Percentiles rank a stretch among this genome's conserved stretches.
Evolutionary conservation across 208 protist species (phyloP).

Genomic region (Angomonas deanei): DNA sequence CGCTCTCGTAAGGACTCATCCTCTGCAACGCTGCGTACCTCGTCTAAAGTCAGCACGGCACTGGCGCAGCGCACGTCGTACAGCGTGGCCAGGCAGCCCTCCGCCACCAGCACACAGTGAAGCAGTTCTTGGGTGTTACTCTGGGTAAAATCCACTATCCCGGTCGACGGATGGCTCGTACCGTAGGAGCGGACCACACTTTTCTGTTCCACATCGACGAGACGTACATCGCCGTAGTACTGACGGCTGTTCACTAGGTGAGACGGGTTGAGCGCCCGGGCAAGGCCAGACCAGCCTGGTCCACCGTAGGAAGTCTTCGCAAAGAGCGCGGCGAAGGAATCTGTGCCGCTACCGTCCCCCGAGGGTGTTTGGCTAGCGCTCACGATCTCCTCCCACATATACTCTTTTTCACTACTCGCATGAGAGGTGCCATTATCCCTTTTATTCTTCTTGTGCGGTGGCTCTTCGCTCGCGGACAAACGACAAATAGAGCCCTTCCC

Average conservation of each 20-base stretch:
- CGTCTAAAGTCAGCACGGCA: conserved; percentile 29
- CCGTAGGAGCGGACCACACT: conserved; percentile 48
- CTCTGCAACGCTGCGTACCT: too few species aligned
- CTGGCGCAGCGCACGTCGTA: conserved; percentile 64
- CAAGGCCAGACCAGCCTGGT: conserved; percentile 50
- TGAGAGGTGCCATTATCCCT: too few species aligned
- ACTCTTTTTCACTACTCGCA: too few species aligned
- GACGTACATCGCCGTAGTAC: conserved; percentile 58
- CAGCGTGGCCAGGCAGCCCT: conserved; percentile 64
- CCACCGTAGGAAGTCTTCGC: conserved; percentile 17
- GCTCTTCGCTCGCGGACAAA: too few species aligned
- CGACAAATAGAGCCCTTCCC: too few species aligned
- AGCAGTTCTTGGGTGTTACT: not conserved
- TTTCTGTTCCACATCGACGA: conserved; percentile 33
- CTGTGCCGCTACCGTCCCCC: too few species aligned
- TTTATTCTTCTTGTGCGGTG: too few species aligned
- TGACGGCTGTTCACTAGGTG: conserved; percentile 44
- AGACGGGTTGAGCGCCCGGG: not conserved
- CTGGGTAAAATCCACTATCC: conserved; percentile 13
- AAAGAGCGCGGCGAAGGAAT: conserved; percentile 12
- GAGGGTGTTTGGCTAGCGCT: too few species aligned
- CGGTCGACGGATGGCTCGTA: conserved; percentile 66
- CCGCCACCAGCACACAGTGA: conserved; percentile 43
- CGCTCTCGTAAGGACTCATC: not conserved
- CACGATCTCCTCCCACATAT: too few species aligned